Evolutionary conservation across 2,329 filamentous ascomycete genomes (phyloP).

Genomic region (Phoma herbarum): DNA sequence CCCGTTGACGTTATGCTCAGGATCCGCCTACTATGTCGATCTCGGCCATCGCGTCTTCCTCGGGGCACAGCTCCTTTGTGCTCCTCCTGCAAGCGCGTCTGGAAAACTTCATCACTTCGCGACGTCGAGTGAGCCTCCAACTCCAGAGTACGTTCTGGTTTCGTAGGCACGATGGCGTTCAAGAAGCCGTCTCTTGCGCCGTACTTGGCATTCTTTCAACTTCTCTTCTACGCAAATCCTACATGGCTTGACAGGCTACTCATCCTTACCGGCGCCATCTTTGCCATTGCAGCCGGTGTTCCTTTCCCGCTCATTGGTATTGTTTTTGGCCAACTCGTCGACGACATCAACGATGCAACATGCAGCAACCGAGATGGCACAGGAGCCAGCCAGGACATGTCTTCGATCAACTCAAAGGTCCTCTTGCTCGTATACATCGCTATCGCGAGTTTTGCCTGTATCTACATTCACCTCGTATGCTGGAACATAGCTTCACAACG

Average conservation of each 20-base stretch:
- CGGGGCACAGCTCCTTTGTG: constrained; percentile 31
- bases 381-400: constrained; percentile 35
- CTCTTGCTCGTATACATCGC: constrained; percentile 69
- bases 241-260: constrained; percentile 51
- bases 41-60: constrained; percentile 35
- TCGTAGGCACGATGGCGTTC: constrained; percentile 37
- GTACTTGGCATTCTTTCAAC: constrained; percentile 45
- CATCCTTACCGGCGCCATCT: constrained; percentile 50
- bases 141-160: constrained; percentile 22
- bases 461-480: constrained; percentile 70
- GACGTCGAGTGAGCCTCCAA: constrained; percentile 24
- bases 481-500: constrained; percentile 72
- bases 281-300: constrained; percentile 66
- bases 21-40: constrained; percentile 35
- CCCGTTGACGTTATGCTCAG: constrained; percentile 25
- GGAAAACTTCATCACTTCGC: constrained; percentile 32
- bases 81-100: constrained; percentile 27
- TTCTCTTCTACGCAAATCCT: constrained; percentile 49
- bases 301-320: constrained; percentile 71
- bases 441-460: constrained; percentile 68
- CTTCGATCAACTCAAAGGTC: constrained; percentile 66
- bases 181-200: constrained; percentile 39
- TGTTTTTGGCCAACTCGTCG: constrained; percentile 70
- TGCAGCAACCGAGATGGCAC: constrained; percentile 52
- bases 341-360: constrained; percentile 67